phyloP scores from a whole-genome alignment of 2,329 filamentous ascomycete genomes.

The Penicillium sp. region DNA sequence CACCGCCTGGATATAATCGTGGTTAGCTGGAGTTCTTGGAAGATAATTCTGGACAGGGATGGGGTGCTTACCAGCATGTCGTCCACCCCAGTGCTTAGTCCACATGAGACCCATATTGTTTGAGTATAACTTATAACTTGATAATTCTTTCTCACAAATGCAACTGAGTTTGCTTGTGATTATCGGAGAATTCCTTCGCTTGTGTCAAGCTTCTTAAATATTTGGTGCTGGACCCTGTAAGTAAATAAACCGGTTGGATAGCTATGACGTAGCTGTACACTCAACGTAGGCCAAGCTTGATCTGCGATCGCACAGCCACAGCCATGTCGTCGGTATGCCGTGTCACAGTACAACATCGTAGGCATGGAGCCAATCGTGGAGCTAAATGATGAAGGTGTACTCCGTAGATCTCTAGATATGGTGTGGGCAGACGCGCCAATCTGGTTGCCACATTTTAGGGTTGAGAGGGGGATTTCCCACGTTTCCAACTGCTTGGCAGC shows the following conservation, averaged over 20 bases:
- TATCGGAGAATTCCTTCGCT: neutral
- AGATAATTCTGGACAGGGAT: too few relatives aligned
- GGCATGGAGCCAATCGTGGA: too few relatives aligned
- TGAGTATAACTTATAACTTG: neutral
- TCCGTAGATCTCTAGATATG: too few relatives aligned
- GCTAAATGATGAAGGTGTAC: too few relatives aligned
- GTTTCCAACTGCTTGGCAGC: too few relatives aligned
- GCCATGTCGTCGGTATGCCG: too few relatives aligned
- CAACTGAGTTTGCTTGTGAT: neutral
- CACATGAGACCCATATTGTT: neutral
- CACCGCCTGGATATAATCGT: neutral
- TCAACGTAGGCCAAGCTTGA: slow-evolving; percentile 1
- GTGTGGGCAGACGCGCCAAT: too few relatives aligned
- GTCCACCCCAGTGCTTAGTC: slow-evolving; percentile 2
- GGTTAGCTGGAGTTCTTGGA: neutral
- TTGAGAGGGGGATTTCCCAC: too few relatives aligned
- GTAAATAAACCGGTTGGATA: neutral
- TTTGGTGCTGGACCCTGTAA: neutral
- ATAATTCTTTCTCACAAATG: neutral
- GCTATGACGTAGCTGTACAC: neutral
- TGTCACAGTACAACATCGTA: too few relatives aligned
- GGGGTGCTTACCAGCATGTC: neutral
- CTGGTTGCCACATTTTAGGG: too few relatives aligned
- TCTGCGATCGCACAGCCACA: neutral
- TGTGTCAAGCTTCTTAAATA: too few relatives aligned